These are phyloP conservation scores for Mytilinidion resinicola DNA, from an alignment of 495 filamentous ascomycete species.

Conservation along the genomic window DNA sequence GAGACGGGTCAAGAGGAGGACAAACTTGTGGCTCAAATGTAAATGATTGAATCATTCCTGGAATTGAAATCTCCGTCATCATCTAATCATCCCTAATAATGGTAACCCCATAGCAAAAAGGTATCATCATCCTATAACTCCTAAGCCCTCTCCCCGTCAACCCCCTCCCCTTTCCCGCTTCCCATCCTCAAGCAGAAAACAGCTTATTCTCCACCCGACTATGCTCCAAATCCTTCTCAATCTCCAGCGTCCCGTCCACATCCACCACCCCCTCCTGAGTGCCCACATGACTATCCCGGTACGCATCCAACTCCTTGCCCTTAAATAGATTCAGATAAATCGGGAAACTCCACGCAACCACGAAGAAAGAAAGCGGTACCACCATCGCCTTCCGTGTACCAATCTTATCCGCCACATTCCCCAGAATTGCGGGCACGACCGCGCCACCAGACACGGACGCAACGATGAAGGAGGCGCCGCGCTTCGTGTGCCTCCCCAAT, in stretches of 20 bases:
- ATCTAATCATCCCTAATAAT: no score
- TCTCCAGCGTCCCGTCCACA: conserved; percentile 4
- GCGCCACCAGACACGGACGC: conserved; percentile 60
- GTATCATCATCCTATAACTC: not conserved
- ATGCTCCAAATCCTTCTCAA: conserved; percentile 21
- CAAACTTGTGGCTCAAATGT: no score
- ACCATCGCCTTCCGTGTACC: conserved; percentile 41
- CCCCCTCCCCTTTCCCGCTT: not conserved
- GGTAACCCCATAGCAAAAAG: not conserved
- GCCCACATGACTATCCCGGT: conserved; percentile 40
- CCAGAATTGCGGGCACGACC: conserved; percentile 61
- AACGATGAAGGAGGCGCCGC: conserved; percentile 59
- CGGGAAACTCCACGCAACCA: conserved; percentile 43
- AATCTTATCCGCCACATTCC: conserved; percentile 47
- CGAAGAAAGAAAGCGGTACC: conserved; percentile 35
- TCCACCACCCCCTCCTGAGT: conserved; percentile 18
- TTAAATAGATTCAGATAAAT: conserved; percentile 46
- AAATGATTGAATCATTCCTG: no score
- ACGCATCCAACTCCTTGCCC: conserved; percentile 42
- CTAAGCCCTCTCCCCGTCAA: not conserved
- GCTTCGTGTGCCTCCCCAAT: conserved; percentile 63
- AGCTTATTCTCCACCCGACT: conserved; percentile 10
- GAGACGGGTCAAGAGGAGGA: no score
- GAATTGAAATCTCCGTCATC: no score
- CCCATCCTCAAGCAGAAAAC: not conserved